Evolutionary conservation across 495 filamentous ascomycete genomes (phyloP).

Genomic region (Aspergillus bridgeri): DNA sequence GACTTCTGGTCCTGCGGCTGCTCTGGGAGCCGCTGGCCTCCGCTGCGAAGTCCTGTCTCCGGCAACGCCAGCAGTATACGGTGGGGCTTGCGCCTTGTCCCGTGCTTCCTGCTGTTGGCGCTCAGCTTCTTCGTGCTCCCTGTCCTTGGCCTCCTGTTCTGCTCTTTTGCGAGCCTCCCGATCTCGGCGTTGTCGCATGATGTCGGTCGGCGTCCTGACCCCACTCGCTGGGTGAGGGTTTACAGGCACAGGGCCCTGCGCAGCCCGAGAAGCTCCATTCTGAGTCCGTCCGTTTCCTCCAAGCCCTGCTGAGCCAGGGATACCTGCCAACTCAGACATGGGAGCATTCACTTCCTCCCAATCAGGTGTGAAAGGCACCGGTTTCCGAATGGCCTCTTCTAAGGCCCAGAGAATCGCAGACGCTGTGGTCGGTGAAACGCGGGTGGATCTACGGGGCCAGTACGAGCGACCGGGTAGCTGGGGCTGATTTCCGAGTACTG

Average conservation of each 20-base stretch:
- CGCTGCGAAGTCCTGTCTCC: conserved; percentile 44
- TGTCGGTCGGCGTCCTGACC: conserved; percentile 60
- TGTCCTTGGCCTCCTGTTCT: conserved; percentile 50
- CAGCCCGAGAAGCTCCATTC: conserved; percentile 47
- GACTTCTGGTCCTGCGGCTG: conserved; percentile 24
- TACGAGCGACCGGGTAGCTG: conserved; percentile 39
- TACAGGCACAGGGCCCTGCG: conserved; percentile 46
- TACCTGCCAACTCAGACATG: conserved; percentile 80
- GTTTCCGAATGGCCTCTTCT: conserved; percentile 84
- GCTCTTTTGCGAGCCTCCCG: conserved; percentile 65
- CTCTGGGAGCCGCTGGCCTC: conserved; percentile 26
- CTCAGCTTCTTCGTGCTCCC: conserved; percentile 53
- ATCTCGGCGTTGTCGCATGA: conserved; percentile 69
- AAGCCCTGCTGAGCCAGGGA: conserved; percentile 39
- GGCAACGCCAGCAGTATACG: conserved; percentile 58
- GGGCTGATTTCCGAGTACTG: conserved; percentile 34
- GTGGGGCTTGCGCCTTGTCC: conserved; percentile 35
- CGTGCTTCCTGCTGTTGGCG: conserved; percentile 51
- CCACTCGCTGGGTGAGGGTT: conserved; percentile 42
- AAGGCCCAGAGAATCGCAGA: conserved; percentile 86
- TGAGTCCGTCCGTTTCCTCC: conserved; percentile 43
- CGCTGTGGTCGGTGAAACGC: conserved; percentile 61
- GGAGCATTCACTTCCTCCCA: conserved; percentile 85
- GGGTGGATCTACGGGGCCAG: conserved; percentile 52
- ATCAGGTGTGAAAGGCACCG: conserved; percentile 80